Evolutionary conservation across 805 yeast genomes (phyloP).

Genomic region (Saturnispora halmiae): DNA sequence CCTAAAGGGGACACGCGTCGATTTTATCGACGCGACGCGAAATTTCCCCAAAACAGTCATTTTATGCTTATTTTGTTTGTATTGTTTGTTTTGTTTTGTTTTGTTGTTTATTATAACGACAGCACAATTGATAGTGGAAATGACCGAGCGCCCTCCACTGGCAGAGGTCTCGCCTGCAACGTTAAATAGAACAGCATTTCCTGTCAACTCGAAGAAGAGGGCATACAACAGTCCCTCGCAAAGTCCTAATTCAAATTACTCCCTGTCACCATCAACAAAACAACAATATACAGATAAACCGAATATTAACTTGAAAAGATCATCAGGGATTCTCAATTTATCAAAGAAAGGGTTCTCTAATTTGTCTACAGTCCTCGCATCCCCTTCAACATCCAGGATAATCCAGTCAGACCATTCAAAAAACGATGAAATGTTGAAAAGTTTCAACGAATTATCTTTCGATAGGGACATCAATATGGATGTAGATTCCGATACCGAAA

Average conservation of each 20-base stretch:
- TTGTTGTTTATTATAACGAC: not conserved
- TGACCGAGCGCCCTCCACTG: conserved; percentile 4
- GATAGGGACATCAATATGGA: conserved; percentile 1
- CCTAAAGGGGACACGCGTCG: not conserved
- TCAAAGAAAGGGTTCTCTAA: conserved; percentile 20
- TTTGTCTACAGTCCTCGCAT: conserved; percentile 28
- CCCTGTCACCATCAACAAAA: conserved; percentile 14
- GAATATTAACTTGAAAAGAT: conserved; percentile 23
- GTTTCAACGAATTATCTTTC: conserved; percentile 29
- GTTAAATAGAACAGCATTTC: conserved; percentile 23
- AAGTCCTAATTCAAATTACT: conserved; percentile 18
- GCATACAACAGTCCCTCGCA: conserved; percentile 15
- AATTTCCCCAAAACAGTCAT: not conserved
- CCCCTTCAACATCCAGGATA: conserved; percentile 22
- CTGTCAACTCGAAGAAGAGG: conserved; percentile 23
- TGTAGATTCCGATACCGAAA: conserved; percentile 1
- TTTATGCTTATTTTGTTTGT: too few relatives aligned
- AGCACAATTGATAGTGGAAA: too few relatives aligned
- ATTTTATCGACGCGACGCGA: not conserved
- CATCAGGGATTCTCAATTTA: conserved; percentile 43
- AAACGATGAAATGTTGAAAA: conserved; percentile 25
- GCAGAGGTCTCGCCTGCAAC: conserved; percentile 20
- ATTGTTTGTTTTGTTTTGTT: not conserved
- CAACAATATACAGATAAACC: conserved; percentile 6
- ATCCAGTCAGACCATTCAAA: conserved; percentile 19